Percentiles rank a stretch among this genome's conserved stretches.
phyloP scores from a whole-genome alignment of 805 yeast genomes.

The Torulaspora microellipsoides region DNA sequence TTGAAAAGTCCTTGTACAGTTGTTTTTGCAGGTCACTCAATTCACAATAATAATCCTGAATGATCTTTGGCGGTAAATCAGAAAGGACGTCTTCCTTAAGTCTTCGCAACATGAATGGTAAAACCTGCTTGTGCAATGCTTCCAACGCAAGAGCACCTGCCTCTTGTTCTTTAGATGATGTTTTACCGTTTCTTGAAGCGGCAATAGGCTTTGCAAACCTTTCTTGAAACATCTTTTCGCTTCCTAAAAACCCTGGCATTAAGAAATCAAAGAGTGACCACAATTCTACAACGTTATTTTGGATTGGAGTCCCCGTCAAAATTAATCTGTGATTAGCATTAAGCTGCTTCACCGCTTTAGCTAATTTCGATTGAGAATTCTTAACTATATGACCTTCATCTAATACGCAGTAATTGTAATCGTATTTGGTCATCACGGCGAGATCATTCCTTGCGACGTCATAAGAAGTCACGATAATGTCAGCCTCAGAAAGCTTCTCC shows the following conservation, averaged over 20 bases:
- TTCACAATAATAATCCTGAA: slow-evolving; percentile 97
- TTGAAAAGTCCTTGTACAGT: slow-evolving; percentile 83
- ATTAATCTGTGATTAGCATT: slow-evolving; percentile 86
- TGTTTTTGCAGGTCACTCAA: slow-evolving; percentile 85
- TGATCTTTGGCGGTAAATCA: slow-evolving; percentile 96
- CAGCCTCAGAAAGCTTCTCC: slow-evolving; percentile 50
- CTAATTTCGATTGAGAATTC: slow-evolving; percentile 80
- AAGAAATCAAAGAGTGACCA: slow-evolving; percentile 97
- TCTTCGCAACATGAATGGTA: slow-evolving; percentile 94
- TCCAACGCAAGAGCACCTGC: slow-evolving; percentile 95
- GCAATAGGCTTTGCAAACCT: slow-evolving; percentile 98
- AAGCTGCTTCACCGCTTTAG: slow-evolving; percentile 79
- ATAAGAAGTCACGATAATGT: slow-evolving; percentile 89
- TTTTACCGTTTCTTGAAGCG: slow-evolving; percentile 83
- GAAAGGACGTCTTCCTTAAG: slow-evolving; percentile 93
- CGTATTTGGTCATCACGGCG: slow-evolving; percentile 51
- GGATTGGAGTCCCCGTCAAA: slow-evolving; percentile 96
- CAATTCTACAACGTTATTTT: slow-evolving; percentile 89
- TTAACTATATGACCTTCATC: slow-evolving; percentile 98
- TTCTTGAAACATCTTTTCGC: slow-evolving; percentile 90
- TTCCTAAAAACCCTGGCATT: slow-evolving; percentile 98
- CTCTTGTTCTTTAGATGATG: slow-evolving; percentile 89
- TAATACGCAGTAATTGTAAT: slow-evolving; percentile 88
- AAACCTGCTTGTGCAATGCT: slow-evolving; percentile 90
- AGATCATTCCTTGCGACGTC: slow-evolving; percentile 95